phyloP scores from a whole-genome alignment of 805 yeast genomes.

The Wickerhamiella occidentalis region DNA sequence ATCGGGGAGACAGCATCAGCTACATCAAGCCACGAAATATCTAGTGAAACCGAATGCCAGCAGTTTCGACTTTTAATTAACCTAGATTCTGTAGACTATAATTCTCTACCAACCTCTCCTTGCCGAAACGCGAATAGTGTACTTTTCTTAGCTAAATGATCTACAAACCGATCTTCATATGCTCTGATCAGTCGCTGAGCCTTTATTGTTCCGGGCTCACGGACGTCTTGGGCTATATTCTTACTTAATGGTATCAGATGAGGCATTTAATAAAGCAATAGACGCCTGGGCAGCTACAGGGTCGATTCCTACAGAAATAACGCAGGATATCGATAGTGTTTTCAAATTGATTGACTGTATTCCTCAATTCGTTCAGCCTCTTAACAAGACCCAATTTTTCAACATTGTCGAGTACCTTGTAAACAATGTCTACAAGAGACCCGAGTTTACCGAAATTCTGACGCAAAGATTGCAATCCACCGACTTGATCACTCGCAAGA shows the following conservation, averaged over 20 bases:
- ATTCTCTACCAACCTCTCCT: no score
- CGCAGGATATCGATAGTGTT: background rate
- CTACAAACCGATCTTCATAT: no score
- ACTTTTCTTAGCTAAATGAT: no score
- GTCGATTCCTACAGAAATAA: background rate
- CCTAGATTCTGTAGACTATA: no score
- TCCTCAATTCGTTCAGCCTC: slow-evolving; percentile 1
- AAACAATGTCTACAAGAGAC: background rate
- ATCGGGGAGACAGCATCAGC: no score
- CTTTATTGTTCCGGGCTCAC: no score
- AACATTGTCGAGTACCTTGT: background rate
- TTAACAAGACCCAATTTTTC: background rate
- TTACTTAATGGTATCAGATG: background rate
- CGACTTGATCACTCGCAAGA: background rate
- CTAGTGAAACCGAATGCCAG: no score
- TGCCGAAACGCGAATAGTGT: no score
- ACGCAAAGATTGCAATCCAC: background rate
- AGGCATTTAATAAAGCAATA: background rate
- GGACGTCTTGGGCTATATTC: no score
- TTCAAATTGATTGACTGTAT: background rate
- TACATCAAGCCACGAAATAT: no score
- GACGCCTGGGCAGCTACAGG: background rate
- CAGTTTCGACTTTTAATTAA: no score
- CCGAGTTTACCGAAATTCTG: background rate
- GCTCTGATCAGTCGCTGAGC: no score